Conservation (phyloP, 768 basidiomycete genomes). For the Hypholoma sublateritium region DNA sequence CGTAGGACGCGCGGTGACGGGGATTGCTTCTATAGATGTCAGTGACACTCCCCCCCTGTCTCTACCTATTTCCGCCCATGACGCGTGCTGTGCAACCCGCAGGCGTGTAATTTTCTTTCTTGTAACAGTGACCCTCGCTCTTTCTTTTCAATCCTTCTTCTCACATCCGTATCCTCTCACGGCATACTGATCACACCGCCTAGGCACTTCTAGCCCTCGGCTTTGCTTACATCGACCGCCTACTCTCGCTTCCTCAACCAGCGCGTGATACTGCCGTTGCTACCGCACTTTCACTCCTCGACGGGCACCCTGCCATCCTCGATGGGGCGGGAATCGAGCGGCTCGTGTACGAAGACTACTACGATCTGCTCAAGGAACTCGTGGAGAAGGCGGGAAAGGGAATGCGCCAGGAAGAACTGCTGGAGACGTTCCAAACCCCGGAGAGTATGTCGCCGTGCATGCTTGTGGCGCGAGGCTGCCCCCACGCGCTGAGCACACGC, state of each 20-base stretch:
- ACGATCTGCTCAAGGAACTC: conserved; percentile 57
- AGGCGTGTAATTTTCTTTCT: not conserved
- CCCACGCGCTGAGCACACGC: not conserved
- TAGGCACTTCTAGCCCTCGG: conserved; percentile 58
- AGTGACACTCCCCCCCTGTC: too few species aligned
- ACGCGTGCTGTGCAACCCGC: too few species aligned
- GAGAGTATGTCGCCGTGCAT: conserved; percentile 36
- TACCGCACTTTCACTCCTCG: conserved; percentile 50
- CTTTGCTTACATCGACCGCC: conserved; percentile 77
- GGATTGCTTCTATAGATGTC: conserved; percentile 91
- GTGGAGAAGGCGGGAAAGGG: conserved; percentile 40
- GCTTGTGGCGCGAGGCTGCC: not conserved
- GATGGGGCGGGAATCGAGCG: conserved; percentile 60
- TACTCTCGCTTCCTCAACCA: conserved; percentile 50
- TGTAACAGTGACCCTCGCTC: too few species aligned
- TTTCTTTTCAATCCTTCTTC: not conserved
- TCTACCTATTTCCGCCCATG: not conserved
- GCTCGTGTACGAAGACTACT: conserved; percentile 75
- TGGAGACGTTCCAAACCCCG: conserved; percentile 53
- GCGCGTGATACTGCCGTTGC: conserved; percentile 48
- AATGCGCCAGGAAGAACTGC: conserved; percentile 37
- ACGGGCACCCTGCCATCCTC: conserved; percentile 49
- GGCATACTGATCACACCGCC: not conserved
- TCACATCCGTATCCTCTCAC: too few species aligned
- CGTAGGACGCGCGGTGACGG: conserved; percentile 83